Conservation (phyloP, 495 filamentous ascomycete species). For the Aspergillus sparsus region DNA sequence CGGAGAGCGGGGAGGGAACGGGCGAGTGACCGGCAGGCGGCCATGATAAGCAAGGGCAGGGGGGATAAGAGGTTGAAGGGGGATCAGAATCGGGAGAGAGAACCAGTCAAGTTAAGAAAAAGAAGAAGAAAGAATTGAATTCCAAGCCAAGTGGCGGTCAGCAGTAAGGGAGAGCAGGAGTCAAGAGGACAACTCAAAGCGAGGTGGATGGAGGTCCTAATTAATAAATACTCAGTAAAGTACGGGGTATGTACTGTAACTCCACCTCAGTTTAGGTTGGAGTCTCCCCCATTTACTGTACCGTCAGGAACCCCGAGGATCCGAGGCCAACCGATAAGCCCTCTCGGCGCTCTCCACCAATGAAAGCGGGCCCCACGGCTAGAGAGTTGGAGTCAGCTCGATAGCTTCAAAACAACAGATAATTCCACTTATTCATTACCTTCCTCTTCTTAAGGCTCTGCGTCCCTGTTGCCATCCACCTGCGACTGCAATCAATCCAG, state of each 20-base stretch:
- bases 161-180: conserved; percentile 1
- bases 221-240: neutral
- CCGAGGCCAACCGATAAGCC: conserved; percentile 21
- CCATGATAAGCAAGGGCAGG: conserved; percentile 34
- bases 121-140: neutral
- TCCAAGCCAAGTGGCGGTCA: conserved; percentile 9
- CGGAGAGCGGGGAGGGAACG: conserved; percentile 49
- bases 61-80: neutral
- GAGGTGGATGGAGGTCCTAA: neutral
- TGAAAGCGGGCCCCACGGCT: conserved; percentile 4
- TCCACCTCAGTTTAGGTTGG: conserved; percentile 4
- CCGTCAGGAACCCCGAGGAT: conserved; percentile 4
- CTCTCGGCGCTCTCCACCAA: conserved; percentile 19
- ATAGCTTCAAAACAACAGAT: neutral
- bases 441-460: too few relatives aligned
- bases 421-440: conserved; percentile 2
- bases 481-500: too few relatives aligned
- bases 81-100: conserved; percentile 6
- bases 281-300: conserved; percentile 7
- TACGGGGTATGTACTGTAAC: conserved; percentile 2
- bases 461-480: too few relatives aligned
- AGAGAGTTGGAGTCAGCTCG: neutral
- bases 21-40: conserved; percentile 47
- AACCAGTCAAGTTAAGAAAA: neutral
- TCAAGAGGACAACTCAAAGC: neutral